phyloP scores from a whole-genome alignment of 139 green algal genomes.

The Astrephomene gubernaculifera region DNA sequence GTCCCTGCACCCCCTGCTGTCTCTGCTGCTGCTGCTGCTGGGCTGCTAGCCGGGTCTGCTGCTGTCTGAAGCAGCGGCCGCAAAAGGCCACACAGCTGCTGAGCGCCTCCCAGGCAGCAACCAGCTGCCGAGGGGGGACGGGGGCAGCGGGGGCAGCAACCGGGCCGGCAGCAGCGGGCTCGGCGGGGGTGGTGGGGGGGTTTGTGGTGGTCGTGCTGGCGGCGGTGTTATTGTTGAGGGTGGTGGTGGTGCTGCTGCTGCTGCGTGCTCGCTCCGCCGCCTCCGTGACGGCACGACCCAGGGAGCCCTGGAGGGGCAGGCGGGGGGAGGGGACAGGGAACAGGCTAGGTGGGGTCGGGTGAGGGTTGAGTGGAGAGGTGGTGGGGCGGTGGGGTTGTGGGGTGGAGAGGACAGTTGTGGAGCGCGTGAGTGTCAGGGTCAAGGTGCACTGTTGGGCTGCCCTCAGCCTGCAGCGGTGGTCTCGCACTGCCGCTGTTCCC shows the following conservation, averaged over 20 bases:
- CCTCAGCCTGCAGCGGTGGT: too few relatives aligned
- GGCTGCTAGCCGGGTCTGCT: neutral
- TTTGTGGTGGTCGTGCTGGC: neutral
- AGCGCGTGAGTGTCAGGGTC: too few relatives aligned
- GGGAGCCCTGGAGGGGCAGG: neutral
- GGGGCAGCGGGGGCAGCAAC: neutral
- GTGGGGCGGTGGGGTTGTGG: too few relatives aligned
- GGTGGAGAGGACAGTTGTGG: too few relatives aligned
- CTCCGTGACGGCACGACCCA: neutral
- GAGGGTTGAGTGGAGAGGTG: too few relatives aligned
- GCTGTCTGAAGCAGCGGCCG: constrained; percentile 15
- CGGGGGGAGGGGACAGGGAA: neutral
- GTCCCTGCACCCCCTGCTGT: neutral
- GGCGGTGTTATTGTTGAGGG: neutral
- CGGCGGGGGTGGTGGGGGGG: neutral
- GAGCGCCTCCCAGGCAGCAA: constrained; percentile 18
- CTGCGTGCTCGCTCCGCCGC: constrained; percentile 15
- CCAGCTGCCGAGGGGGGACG: neutral
- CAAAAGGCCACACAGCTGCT: constrained; percentile 12
- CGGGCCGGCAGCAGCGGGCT: neutral
- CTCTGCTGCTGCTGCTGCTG: constrained; percentile 6
- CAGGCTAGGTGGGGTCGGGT: neutral
- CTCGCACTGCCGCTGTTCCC: too few relatives aligned
- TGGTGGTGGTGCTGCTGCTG: neutral
- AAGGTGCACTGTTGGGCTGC: too few relatives aligned